A percentile compares a stretch with the other conserved stretches of the same genome.
Evolutionary conservation across 2,329 filamentous ascomycete genomes (phyloP).

Genomic region (Penicillium glabrum): DNA sequence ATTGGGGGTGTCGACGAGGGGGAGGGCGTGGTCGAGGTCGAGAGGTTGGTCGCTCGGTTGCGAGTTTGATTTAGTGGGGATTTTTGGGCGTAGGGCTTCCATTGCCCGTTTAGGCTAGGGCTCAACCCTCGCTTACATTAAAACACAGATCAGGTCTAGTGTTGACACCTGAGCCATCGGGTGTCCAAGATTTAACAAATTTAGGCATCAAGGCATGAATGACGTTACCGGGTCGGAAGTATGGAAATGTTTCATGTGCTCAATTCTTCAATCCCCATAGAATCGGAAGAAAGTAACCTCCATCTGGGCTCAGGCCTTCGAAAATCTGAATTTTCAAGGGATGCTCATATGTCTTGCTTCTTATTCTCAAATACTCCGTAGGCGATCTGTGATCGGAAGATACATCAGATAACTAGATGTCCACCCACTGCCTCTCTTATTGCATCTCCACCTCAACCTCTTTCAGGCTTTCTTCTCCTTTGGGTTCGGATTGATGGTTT

Average conservation of each 20-base stretch:
- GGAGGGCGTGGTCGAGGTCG: constrained; percentile 35
- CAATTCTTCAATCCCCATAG: background rate
- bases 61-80: constrained; percentile 43
- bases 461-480: constrained; percentile 22
- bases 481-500: constrained; percentile 28
- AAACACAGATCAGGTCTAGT: constrained; percentile 21
- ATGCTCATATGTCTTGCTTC: background rate
- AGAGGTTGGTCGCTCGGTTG: constrained; percentile 33
- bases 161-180: background rate
- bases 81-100: constrained; percentile 34
- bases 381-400: background rate
- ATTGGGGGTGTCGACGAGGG: constrained; percentile 35
- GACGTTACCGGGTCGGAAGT: background rate
- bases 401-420: background rate
- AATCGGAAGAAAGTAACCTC: background rate
- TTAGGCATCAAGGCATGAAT: constrained; percentile 4
- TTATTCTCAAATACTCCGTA: background rate
- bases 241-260: background rate
- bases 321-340: background rate
- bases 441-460: constrained; percentile 55
- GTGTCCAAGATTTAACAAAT: constrained; percentile 8
- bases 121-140: constrained; percentile 39
- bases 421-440: constrained; percentile 25
- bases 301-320: background rate
- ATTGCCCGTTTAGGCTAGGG: constrained; percentile 38